Base-by-base conservation (phyloP, 768 basidiomycete species). In the Lepiota brunneoincarnata region DNA sequence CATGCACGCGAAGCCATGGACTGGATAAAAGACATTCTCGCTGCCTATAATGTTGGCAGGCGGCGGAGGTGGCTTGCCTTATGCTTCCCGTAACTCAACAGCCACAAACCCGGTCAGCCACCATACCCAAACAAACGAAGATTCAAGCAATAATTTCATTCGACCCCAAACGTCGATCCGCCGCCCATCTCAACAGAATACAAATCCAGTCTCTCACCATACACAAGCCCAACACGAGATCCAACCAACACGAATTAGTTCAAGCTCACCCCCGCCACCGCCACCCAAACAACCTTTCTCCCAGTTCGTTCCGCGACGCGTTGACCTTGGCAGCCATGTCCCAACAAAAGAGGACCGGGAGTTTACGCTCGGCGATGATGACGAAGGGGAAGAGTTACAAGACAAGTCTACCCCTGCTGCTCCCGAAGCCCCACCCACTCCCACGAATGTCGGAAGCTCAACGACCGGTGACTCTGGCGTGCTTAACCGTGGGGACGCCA, bases 121-220 rank as follows among this genome's bases (percentile, higher is more conserved):
- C 55, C 71, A 73, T 58, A 63, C 69, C 20, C 67, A 69, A 49
- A 59, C 63, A 11, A 54, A 39, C 26, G 63, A 62, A 20, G 63
- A 65, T 41, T 37, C 60, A 40, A 48, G 42, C 34, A 51, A 58
- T 12, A 64, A 57, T 6, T 73, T 75, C 42, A 59, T 67, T 9
- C 64, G 72, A 40, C 71, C 73, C 0, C 66, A 66, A 11, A 63
- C 57, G 5, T 50, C 46, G 20, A 34, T 46, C 17, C 50, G 54
- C 5, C 34, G 63, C 53, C 62, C 59, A 17, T 57, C 63, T 23
- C 47, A 54, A 47, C 54, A 54, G 6, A 66, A 70, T 6, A 75
- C 70, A 17, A 77, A 77, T 45, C 75, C 75, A 11, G 59, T 75
- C n/a, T 75, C 74, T 2, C 75, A 77, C 46, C 75, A 75, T 41